Percentiles rank a stretch among this genome's conserved stretches.
Evolutionary conservation across 805 yeast species (phyloP).

Genomic region (Kazachstania taianensis): DNA sequence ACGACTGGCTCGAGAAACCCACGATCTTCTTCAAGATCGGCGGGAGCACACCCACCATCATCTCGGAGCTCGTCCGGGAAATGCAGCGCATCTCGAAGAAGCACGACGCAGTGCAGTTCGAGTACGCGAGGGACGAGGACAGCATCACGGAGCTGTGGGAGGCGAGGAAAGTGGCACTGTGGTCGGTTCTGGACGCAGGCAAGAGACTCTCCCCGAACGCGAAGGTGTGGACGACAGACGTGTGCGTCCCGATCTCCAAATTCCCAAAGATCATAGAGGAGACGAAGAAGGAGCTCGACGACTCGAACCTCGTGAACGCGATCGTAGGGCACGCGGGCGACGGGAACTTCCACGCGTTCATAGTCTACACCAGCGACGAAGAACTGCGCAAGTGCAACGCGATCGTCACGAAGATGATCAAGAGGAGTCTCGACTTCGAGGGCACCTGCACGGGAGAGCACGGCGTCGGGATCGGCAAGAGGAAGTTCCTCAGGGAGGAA

Average conservation of each 20-base stretch:
- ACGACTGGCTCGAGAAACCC: conserved; percentile 48
- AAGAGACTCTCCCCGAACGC: conserved; percentile 36
- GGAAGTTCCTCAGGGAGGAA: conserved; percentile 50
- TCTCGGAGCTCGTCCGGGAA: conserved; percentile 36
- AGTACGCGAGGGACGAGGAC: conserved; percentile 52
- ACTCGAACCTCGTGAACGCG: conserved; percentile 43
- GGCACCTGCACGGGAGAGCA: conserved; percentile 87
- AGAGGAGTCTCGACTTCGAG: conserved; percentile 55
- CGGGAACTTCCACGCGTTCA: conserved; percentile 67
- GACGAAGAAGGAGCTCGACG: conserved; percentile 48
- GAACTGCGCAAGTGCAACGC: conserved; percentile 37
- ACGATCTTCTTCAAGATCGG: conserved; percentile 58
- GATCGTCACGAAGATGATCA: conserved; percentile 52
- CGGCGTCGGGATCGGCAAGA: conserved; percentile 74
- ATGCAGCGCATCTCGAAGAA: conserved; percentile 42
- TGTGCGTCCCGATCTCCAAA: conserved; percentile 68
- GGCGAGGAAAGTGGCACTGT: conserved; percentile 61
- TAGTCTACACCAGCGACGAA: conserved; percentile 46
- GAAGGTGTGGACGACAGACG: conserved; percentile 66
- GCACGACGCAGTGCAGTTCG: conserved; percentile 48
- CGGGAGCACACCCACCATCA: conserved; percentile 34
- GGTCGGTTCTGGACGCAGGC: conserved; percentile 64
- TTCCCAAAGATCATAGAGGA: conserved; percentile 53
- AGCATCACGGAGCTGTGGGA: conserved; percentile 63
- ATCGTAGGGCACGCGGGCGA: conserved; percentile 79